phyloP scores from a whole-genome alignment of 768 basidiomycete genomes.

The Steccherinum ochraceum region DNA sequence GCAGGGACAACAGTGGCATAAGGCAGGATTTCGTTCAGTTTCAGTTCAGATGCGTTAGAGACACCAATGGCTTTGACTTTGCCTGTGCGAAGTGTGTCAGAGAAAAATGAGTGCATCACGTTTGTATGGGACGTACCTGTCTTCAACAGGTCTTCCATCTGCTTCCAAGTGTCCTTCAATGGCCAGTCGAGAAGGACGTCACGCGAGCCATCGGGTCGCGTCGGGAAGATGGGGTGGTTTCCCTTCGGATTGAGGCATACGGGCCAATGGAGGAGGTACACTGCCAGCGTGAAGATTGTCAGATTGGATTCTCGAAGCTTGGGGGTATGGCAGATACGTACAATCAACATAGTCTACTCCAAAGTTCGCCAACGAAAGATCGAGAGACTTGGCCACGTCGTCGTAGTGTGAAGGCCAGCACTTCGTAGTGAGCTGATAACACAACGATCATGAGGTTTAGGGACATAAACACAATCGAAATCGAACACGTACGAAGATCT shows the following conservation, averaged over 20 bases:
- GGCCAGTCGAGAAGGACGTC: slow-evolving; percentile 66
- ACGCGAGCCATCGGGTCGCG: slow-evolving; percentile 54
- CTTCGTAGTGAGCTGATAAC: slow-evolving; percentile 62
- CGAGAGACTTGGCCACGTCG: slow-evolving; percentile 66
- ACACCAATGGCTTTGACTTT: slow-evolving; percentile 65
- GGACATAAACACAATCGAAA: neutral
- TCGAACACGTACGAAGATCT: slow-evolving; percentile 50
- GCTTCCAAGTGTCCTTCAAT: slow-evolving; percentile 71
- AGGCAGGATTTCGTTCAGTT: slow-evolving; percentile 65
- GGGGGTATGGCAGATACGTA: slow-evolving; percentile 25
- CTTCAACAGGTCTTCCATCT: slow-evolving; percentile 70
- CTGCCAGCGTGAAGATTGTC: slow-evolving; percentile 16
- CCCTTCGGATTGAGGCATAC: slow-evolving; percentile 66
- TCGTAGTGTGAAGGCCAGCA: slow-evolving; percentile 64
- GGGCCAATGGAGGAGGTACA: slow-evolving; percentile 80
- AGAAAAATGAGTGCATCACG: slow-evolving; percentile 1
- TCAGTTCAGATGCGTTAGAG: slow-evolving; percentile 66
- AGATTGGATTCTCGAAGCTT: neutral
- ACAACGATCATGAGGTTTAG: neutral
- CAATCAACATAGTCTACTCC: slow-evolving; percentile 84
- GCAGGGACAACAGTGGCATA: slow-evolving; percentile 63
- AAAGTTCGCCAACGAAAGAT: slow-evolving; percentile 70
- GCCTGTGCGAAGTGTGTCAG: slow-evolving; percentile 30
- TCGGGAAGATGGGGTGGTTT: slow-evolving; percentile 54
- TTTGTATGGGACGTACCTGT: slow-evolving; percentile 38